Base-by-base conservation (phyloP, 169 alveolate species). In the Hepatocystis sp. region DNA sequence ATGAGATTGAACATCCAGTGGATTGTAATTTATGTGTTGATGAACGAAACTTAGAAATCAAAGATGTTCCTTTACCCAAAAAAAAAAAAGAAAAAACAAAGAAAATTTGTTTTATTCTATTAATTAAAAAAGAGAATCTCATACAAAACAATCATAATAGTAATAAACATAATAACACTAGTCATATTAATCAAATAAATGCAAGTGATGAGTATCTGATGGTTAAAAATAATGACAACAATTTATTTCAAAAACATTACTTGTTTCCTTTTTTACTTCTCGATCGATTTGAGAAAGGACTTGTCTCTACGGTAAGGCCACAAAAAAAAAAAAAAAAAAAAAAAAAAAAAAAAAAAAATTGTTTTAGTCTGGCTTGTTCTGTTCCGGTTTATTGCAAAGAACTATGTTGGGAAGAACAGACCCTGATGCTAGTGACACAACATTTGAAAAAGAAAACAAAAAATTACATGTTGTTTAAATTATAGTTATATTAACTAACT, bases 191-290 rank as follows among this genome's bases (percentile, higher is more conserved):
- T n/a, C n/a, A n/a, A n/a, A n/a, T n/a, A n/a, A n/a, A n/a, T n/a
- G n/a, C n/a, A n/a, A 53, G 39, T 42, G 67, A 68, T 32, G 7
- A 56, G 25, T 71, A 71, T 51, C 30, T 71, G 86, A 71, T 71
- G 86, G 46, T 71, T 7, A 71, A 71, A 49, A 71, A 71, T 40
- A 71, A 60, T 8, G 60, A 71, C 21, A 44, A 71, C 49, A 71
- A 71, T 71, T 55, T 71, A 61, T 71, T 71, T 56, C 58, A 52
- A 15, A 71, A 56, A 76, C 86, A 71, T 36, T 71, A 71, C 58
- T 56, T 71, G 34, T 71, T 71, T 40, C 86, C 86, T 27, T 49
- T 71, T 71, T 25, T 71, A 36, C 71, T 71, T 51, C 49, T 71
- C 21, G 86, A 71, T 13, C 21, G 28, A 25, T 71, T 13, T 55